Evolutionary conservation across 2,329 filamentous ascomycete species (phyloP).

Genomic region (Diplodia scrobiculata): DNA sequence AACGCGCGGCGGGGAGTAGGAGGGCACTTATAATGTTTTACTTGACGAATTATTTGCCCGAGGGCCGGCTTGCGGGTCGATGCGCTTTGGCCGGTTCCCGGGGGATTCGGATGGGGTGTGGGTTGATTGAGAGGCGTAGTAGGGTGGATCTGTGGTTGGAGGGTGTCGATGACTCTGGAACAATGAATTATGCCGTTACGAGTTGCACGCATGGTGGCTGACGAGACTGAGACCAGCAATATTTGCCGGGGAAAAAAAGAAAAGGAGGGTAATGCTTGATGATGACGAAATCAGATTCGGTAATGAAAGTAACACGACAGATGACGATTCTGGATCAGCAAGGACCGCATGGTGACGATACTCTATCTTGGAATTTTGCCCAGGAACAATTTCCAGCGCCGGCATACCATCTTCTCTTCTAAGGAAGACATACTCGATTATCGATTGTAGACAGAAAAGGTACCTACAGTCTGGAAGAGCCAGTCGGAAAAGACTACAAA

Average conservation of each 20-base stretch:
- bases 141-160: conserved; percentile 57
- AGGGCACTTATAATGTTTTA: conserved; percentile 48
- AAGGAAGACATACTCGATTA: background rate
- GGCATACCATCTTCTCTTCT: background rate
- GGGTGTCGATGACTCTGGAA: conserved; percentile 57
- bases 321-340: background rate
- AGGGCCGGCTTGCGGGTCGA: conserved; percentile 49
- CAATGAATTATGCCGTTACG: conserved; percentile 56
- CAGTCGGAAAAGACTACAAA: background rate
- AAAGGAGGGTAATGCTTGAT: too few relatives aligned
- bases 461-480: background rate
- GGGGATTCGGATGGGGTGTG: conserved; percentile 37
- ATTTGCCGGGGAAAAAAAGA: too few relatives aligned
- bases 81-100: conserved; percentile 54
- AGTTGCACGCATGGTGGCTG: conserved; percentile 7
- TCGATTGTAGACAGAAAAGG: background rate
- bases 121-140: conserved; percentile 35
- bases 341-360: background rate
- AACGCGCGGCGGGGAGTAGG: conserved; percentile 46
- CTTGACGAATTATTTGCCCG: conserved; percentile 48
- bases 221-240: background rate
- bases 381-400: background rate
- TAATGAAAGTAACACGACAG: too few relatives aligned
- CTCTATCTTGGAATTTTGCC: background rate
- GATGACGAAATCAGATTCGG: too few relatives aligned